Evolutionary conservation across 1,284 basidiomycete species (phyloP).

Genomic region (Mycena sp.): DNA sequence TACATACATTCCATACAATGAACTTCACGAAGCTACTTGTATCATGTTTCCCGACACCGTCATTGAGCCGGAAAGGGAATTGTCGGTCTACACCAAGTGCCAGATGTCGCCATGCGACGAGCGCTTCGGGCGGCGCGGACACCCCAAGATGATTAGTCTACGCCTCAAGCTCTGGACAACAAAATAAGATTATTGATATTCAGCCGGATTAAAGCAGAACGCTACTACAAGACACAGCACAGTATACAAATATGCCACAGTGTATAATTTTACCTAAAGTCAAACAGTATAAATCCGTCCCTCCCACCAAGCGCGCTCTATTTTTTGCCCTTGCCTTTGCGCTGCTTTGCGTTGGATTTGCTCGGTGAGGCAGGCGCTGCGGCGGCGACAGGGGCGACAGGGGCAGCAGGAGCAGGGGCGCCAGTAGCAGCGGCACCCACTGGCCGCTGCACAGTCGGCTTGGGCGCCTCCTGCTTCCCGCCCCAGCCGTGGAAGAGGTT

Average conservation of each 20-base stretch:
- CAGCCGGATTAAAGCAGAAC: neutral
- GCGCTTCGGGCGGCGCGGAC: neutral
- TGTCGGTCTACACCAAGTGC: no score
- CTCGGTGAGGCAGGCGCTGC: conserved; percentile 17
- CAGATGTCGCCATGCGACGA: no score
- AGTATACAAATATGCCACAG: conserved; percentile 2
- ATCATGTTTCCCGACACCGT: no score
- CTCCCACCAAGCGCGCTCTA: neutral
- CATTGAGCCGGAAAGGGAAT: no score
- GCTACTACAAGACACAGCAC: conserved; percentile 17
- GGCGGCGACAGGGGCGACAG: neutral
- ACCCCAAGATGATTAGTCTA: neutral
- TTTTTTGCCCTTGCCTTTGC: conserved; percentile 31
- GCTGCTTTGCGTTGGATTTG: conserved; percentile 23
- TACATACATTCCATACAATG: no score
- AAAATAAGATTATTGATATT: conserved; percentile 12
- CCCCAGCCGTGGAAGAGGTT: conserved; percentile 57
- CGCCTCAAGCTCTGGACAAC: neutral
- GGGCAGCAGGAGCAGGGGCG: neutral
- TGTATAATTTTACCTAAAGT: neutral
- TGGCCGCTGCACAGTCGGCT: neutral
- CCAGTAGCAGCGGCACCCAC: no score
- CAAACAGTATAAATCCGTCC: conserved; percentile 2
- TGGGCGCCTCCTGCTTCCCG: conserved; percentile 11
- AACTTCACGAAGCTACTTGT: no score